These are phyloP conservation scores for Psilocybe subaeruginosa DNA, from an alignment of 768 basidiomycete genomes.

Conservation along the genomic window DNA sequence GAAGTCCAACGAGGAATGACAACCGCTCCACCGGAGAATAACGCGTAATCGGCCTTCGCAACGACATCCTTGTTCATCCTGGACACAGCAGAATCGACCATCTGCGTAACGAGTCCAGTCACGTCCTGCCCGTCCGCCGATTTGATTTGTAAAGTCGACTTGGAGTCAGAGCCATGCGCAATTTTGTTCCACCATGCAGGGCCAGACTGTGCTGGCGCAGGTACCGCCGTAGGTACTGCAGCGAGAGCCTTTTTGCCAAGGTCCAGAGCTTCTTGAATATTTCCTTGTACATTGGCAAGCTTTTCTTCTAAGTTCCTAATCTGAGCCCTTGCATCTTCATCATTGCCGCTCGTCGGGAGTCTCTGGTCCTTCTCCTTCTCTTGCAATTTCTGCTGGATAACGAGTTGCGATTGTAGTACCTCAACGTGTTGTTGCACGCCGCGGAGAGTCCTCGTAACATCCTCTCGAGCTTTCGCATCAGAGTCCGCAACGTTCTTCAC, in stretches of 20 bases:
- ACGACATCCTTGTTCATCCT: constrained; percentile 75
- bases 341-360: constrained; percentile 28
- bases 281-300: constrained; percentile 60
- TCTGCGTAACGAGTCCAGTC: constrained; percentile 66
- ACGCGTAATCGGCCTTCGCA: constrained; percentile 83
- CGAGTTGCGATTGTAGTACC: constrained; percentile 39
- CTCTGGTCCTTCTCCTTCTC: constrained; percentile 28
- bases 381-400: constrained; percentile 28
- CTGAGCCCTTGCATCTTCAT: constrained; percentile 60
- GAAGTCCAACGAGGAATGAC: constrained; percentile 86
- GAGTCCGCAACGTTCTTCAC: constrained; percentile 40
- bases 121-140: constrained; percentile 74
- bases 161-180: constrained; percentile 48
- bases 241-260: constrained; percentile 48
- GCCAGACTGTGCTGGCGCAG: constrained; percentile 27
- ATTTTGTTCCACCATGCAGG: constrained; percentile 78
- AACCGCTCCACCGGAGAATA: constrained; percentile 80
- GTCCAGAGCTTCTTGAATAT: constrained; percentile 75
- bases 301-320: constrained; percentile 65
- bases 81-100: constrained; percentile 79
- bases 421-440: constrained; percentile 61
- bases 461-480: constrained; percentile 56
- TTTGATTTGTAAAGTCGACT: constrained; percentile 63
- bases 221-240: constrained; percentile 22
- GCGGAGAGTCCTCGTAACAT: constrained; percentile 47